Base-by-base conservation (phyloP, 2,329 filamentous ascomycete genomes). In the Alternaria gansuensis region DNA sequence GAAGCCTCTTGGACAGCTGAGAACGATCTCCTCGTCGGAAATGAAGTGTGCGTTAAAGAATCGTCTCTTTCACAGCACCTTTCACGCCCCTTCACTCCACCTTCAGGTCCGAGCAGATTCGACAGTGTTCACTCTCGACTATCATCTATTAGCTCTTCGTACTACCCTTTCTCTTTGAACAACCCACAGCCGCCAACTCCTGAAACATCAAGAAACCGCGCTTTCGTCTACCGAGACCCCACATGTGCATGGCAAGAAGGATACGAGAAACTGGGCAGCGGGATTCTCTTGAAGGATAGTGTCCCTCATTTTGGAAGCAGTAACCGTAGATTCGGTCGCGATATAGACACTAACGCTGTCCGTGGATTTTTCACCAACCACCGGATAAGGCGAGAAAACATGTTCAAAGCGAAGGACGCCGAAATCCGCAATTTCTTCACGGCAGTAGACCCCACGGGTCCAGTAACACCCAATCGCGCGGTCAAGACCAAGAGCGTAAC, bases 281-380 rank as follows among this genome's bases (percentile, higher is more conserved):
- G 13, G 23, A 1, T 10, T 14, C 36, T 45, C 14, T 8, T 45
- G 4, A 5, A 24, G 24, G 23, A n/a, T n/a, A 45, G 34, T 36
- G 8, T 31, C 3, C 31, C 34, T 3, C 14, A 49, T 28, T 43
- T 59, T 14, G 39, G 49, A 8, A 29, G 29, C 11, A 17, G 34
- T 10, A 34, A 45, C 34, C 50, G 54, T 4, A n/a, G 29, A 26
- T 49, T 58, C 24, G 59, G 54, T 9, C 54, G 51, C 14, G 54
- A 51, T 10, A 31, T 61, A 9, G 36, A 51, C 3, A 39, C 54
- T 10, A 52, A 58, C 59, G 21, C 37, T n/a, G 24, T 51, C 36
- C 26, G 33, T 24, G 10, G 39, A 17, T 48, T 34, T 43, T 36
- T 39, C 36, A 26, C 28, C 3, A 13, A 26, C 9, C 37, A 33